Evolutionary conservation across 192 early-diverging fungal genomes (phyloP), one percentile per base, ranked within the genome.

Genomic region (Rhizoclosmatium sp.): DNA sequence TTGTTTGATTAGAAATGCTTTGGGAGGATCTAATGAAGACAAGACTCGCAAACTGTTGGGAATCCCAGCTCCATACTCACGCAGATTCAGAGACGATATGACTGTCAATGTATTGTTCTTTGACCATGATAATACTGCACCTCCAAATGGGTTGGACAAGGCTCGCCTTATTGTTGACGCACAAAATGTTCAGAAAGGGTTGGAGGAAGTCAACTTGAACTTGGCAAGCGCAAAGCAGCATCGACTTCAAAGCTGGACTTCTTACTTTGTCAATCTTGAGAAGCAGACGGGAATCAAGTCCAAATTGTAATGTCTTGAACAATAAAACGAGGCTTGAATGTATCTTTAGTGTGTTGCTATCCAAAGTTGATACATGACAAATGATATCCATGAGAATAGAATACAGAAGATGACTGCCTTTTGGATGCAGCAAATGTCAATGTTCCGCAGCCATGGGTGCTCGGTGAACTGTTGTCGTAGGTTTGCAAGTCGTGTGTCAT

Each of bases 71-170:
- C 86, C 86, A n/a, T 58, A 81, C 40, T 80, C 79, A 59, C 69
- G 89, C 3, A 46, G 83, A 14, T 83, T 78, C 56, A 39, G 89
- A 21, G 89, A 90, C 61, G 89, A 90, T 69, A 84, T 90, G 39
- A 90, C 89, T 2, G 87, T 84, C 31, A 83, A 81, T 56, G 85
- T 90, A 14, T 23, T 87, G 12, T 85, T 83, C 40, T 88, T 89
- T 44, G 67, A 69, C 47, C 74, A 73, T 14, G 59, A 51, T 31
- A 59, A 62, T 3, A 72, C 21, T 14, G 58, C n/a, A 21, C 4
- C 3, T 61, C 12, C 21, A 54, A 65, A 5, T 3, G 76, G 46
- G 61, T 77, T 75, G 39, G 76, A 68, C 46, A 47, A 47, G 54
- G 39, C 2, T 4, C 72, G 72, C 9, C 44, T 75, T 2, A 14